Evolutionary conservation across 495 filamentous ascomycete genomes (phyloP), one percentile per base, ranked within the genome.

Genomic region (Tuber magnatum): DNA sequence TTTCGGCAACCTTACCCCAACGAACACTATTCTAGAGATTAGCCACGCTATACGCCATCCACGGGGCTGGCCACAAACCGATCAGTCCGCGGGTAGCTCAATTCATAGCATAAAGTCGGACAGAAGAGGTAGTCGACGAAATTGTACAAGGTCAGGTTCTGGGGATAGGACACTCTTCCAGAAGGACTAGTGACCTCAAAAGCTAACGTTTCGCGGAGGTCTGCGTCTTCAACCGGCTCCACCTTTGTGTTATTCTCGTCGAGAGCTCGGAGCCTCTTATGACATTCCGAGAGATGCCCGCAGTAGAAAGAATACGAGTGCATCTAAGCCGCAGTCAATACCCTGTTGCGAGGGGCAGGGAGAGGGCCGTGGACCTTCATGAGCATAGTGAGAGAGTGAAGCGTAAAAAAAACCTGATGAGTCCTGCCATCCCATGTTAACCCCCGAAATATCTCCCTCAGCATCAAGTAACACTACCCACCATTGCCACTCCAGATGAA

Each of bases 261-360:
- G 16, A 99, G 90, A 43, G 89, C 89, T 69, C 87, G 88, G 2
- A 99, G 85, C 24, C 92, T 89, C 78, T 91, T 90, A 83, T 93
- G 88, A 0, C 92, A 96, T 80, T 94, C 92, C 75, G 91, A 93
- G 9, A 99, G 88, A 84, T 99, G 95, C 3, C 95, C 95, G 81
- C 95, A 97, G 85, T 99, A 99, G 84, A 97, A 98, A 40, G 93
- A 91, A 82, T 97, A 99, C 0, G 94, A 97, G 82, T 99, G 95
- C 87, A 99, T 93, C 85, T 82, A 43, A 32, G 20, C 6, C 24
- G 22, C 65, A 68, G 46, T 80, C 68, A 80, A 77, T 35, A 35
- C 56, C n/a, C 74, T 22, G 41, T 70, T 28, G 32, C 48, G 56
- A 56, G 42, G 12, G 51, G 10, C 40, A 75, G 48, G 44, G 39